Conservation (phyloP, 2,329 filamentous ascomycete genomes). For the Apiospora kogelbergensis region DNA sequence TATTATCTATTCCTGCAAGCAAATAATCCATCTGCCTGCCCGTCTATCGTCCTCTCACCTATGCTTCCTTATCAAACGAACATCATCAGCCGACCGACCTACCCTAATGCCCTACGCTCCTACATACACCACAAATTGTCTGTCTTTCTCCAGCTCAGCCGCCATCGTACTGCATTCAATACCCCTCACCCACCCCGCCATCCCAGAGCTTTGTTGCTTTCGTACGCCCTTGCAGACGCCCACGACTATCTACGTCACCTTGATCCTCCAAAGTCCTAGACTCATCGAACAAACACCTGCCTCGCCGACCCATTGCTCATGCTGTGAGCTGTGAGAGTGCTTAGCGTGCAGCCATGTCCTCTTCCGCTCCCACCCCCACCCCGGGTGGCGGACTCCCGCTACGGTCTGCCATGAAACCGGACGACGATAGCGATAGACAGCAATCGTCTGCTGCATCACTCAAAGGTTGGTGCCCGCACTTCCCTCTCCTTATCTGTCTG, state of each 20-base stretch:
- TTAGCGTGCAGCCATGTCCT: not conserved
- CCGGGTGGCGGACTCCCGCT: constrained; percentile 24
- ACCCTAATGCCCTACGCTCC: not conserved
- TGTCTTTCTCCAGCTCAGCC: not conserved
- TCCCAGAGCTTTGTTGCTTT: not conserved
- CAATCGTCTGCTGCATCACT: constrained; percentile 20
- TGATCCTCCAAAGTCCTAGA: not conserved
- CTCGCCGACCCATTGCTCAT: not conserved
- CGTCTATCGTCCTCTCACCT: not conserved
- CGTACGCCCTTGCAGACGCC: not conserved
- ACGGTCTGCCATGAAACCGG: constrained; percentile 31
- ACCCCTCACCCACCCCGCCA: constrained; percentile 5
- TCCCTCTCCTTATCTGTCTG: not conserved
- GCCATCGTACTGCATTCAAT: not conserved
- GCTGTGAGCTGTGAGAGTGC: not conserved
- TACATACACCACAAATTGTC: not conserved
- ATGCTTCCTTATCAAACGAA: not conserved
- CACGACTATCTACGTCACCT: not conserved
- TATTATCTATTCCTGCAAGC: too few relatives aligned
- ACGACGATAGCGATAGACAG: constrained; percentile 28
- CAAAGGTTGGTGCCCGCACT: constrained; percentile 29
- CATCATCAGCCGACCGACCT: not conserved
- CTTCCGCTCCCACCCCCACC: constrained; percentile 21
- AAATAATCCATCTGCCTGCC: not conserved
- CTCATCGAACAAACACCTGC: not conserved